These are phyloP conservation scores for Penicillium ochrochloron DNA, from an alignment of 495 filamentous ascomycete species.

Conservation along the genomic window DNA sequence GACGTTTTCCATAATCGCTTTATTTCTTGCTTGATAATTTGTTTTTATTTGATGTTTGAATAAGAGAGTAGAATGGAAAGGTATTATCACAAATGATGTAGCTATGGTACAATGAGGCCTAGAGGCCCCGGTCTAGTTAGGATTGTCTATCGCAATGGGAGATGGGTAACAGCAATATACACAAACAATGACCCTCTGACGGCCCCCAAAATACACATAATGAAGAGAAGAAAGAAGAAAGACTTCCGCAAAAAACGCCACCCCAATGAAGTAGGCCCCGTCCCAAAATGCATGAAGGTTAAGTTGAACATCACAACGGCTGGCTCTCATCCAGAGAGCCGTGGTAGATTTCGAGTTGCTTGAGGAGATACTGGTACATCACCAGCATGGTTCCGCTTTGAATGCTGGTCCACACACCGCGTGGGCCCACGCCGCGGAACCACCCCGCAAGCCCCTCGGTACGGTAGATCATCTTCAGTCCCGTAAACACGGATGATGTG, in stretches of 20 bases:
- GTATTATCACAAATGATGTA: conserved; percentile 2
- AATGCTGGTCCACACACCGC: conserved; percentile 96
- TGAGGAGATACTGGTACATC: conserved; percentile 86
- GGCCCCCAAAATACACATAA: conserved; percentile 11
- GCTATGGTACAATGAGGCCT: conserved; percentile 16
- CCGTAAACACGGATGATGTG: conserved; percentile 85
- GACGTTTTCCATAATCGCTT: not conserved
- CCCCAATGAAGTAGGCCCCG: conserved; percentile 27
- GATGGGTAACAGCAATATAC: conserved; percentile 9
- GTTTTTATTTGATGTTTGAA: not conserved
- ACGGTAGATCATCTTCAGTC: conserved; percentile 82
- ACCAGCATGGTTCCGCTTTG: conserved; percentile 98
- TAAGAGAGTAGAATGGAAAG: not conserved
- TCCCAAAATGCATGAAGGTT: conserved; percentile 25
- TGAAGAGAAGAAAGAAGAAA: not conserved
- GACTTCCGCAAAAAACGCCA: conserved; percentile 37
- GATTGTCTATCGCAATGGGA: conserved; percentile 17
- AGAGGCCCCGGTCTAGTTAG: conserved; percentile 5
- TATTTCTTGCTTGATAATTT: not conserved
- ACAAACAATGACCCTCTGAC: conserved; percentile 1
- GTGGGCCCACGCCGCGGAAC: conserved; percentile 93
- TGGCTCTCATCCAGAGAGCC: conserved; percentile 31
- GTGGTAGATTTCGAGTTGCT: conserved; percentile 65
- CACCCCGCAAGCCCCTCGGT: conserved; percentile 87
- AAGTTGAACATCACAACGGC: conserved; percentile 26